Evolutionary conservation across 805 yeast genomes (phyloP).

Genomic region (Candida golubevii): DNA sequence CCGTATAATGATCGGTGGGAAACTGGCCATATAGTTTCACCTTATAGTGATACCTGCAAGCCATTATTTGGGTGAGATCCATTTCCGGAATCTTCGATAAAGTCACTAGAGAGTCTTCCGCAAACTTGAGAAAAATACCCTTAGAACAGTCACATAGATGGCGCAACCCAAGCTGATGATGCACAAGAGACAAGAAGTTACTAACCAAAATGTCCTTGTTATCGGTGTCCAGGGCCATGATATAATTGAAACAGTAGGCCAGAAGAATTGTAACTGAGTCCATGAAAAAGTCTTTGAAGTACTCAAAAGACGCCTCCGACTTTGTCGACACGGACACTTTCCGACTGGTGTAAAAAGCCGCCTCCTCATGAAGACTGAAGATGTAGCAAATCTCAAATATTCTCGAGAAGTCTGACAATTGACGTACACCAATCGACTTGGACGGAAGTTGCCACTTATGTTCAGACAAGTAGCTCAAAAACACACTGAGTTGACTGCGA

Average conservation of each 20-base stretch:
- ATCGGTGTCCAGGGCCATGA: background rate
- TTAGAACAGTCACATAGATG: constrained; percentile 62
- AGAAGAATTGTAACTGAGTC: constrained; percentile 34
- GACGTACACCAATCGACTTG: constrained; percentile 1
- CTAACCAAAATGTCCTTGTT: constrained; percentile 37
- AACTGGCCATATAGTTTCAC: constrained; percentile 55
- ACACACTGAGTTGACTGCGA: constrained; percentile 45
- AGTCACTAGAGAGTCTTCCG: constrained; percentile 50
- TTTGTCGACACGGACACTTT: constrained; percentile 39
- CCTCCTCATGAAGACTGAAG: constrained; percentile 52
- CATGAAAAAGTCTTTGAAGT: constrained; percentile 43
- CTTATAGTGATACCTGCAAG: constrained; percentile 71
- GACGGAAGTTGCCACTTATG: constrained; percentile 33
- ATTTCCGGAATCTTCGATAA: constrained; percentile 49
- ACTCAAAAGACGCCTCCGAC: constrained; percentile 41
- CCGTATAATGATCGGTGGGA: constrained; percentile 62
- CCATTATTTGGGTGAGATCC: constrained; percentile 71
- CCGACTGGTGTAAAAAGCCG: constrained; percentile 33
- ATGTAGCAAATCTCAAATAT: constrained; percentile 44
- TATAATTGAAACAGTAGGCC: constrained; percentile 29
- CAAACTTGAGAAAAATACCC: constrained; percentile 58
- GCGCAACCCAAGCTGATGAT: constrained; percentile 66
- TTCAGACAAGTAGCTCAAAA: constrained; percentile 22
- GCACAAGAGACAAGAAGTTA: constrained; percentile 49
- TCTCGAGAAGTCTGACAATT: constrained; percentile 21